Conservation (phyloP, 2,329 filamentous ascomycete species). For the Tolypocladium inflatum region DNA sequence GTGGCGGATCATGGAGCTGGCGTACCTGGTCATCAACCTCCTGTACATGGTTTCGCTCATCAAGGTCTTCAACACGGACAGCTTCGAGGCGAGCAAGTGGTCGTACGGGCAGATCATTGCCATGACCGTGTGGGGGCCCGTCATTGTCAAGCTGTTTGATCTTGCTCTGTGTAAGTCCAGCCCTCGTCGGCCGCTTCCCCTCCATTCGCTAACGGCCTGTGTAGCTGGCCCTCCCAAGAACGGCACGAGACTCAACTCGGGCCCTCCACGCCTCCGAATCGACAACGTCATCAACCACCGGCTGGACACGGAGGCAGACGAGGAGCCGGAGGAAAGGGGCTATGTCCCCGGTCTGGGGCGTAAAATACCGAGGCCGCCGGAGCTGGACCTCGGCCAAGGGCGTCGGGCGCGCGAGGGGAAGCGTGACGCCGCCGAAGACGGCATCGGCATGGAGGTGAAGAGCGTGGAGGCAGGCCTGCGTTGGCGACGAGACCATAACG, state of each 20-base stretch:
- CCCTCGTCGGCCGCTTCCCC: not conserved
- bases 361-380: not conserved
- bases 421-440: not conserved
- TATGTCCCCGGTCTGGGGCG: not conserved
- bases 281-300: slow-evolving; percentile 28
- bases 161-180: slow-evolving; percentile 23
- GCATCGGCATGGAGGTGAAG: not conserved
- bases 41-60: slow-evolving; percentile 27
- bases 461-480: not conserved
- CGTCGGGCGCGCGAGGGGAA: not conserved
- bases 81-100: slow-evolving; percentile 24
- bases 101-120: slow-evolving; percentile 29
- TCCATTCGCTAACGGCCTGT: slow-evolving; percentile 9
- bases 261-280: slow-evolving; percentile 26
- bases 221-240: slow-evolving; percentile 28
- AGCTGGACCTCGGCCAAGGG: not conserved
- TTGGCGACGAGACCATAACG: not conserved
- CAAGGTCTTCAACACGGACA: slow-evolving; percentile 24
- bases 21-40: slow-evolving; percentile 27
- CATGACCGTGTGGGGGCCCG: slow-evolving; percentile 28
- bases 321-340: slow-evolving; percentile 1
- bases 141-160: slow-evolving; percentile 29
- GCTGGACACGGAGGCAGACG: slow-evolving; percentile 8
- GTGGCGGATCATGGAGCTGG: slow-evolving; percentile 24
- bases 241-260: slow-evolving; percentile 23